A percentile compares a stretch with the other conserved stretches of the same genome.
Conservation (phyloP, 2,329 filamentous ascomycete genomes). For the Tolypocladium amazonense region DNA sequence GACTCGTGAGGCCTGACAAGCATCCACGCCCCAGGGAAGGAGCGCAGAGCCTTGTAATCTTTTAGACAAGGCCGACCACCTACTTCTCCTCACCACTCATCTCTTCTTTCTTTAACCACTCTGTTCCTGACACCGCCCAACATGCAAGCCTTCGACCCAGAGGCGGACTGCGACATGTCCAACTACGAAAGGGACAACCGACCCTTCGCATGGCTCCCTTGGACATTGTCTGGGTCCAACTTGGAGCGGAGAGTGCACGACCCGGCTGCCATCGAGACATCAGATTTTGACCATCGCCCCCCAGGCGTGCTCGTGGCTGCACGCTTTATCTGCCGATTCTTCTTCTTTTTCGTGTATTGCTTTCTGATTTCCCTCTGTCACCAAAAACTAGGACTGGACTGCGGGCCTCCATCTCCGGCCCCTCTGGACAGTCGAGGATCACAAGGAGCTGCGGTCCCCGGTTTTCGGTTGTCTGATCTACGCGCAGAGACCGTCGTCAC, state of each 20-base stretch:
- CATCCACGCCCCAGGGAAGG: too few relatives aligned
- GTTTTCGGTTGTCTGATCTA: too few relatives aligned
- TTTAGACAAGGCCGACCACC: too few relatives aligned
- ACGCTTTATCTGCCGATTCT: constrained; percentile 2
- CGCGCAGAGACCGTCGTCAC: constrained; percentile 5
- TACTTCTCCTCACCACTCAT: too few relatives aligned
- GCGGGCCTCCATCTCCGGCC: neutral
- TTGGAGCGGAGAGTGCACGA: constrained; percentile 11
- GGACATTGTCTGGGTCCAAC: constrained; percentile 7
- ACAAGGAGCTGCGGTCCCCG: too few relatives aligned
- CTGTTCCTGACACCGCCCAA: too few relatives aligned
- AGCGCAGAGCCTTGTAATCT: too few relatives aligned
- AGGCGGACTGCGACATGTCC: neutral
- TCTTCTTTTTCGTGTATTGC: constrained; percentile 5
- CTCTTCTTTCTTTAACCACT: too few relatives aligned
- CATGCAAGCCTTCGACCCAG: neutral
- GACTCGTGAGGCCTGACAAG: too few relatives aligned
- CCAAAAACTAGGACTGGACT: constrained; percentile 2
- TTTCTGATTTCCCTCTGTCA: constrained; percentile 5
- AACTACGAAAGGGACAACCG: neutral
- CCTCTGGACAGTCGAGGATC: neutral
- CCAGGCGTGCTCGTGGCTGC: too few relatives aligned
- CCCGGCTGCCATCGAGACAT: constrained; percentile 3
- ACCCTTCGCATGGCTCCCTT: neutral
- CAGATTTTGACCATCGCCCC: too few relatives aligned